Percentiles rank a stretch among this genome's conserved stretches.
phyloP scores from a whole-genome alignment of 306 rosid genomes.

The Casuarina cunninghamiana region DNA sequence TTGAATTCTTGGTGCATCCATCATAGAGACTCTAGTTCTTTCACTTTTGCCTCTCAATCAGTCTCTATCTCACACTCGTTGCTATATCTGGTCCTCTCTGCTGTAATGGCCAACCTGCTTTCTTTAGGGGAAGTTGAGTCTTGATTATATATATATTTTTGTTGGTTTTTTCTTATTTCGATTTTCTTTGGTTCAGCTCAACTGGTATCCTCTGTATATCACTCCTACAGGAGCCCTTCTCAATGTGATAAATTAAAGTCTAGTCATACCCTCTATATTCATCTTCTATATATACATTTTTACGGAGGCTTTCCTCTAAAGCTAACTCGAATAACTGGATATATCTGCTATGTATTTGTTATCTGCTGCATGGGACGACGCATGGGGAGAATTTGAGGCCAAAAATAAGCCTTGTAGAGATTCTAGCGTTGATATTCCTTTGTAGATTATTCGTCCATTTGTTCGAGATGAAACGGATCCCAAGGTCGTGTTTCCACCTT shows the following conservation, averaged over 20 bases:
- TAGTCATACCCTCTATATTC: too few relatives aligned
- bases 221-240: too few relatives aligned
- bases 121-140: not conserved
- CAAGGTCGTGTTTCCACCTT: not conserved
- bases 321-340: too few relatives aligned
- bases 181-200: too few relatives aligned
- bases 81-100: not conserved
- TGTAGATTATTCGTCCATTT: not conserved
- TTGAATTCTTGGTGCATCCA: not conserved
- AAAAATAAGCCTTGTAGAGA: not conserved
- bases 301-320: too few relatives aligned
- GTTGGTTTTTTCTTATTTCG: not conserved
- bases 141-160: not conserved
- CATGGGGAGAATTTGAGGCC: too few relatives aligned
- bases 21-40: not conserved
- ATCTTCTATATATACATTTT: too few relatives aligned
- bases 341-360: too few relatives aligned
- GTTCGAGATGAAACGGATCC: not conserved
- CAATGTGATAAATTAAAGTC: too few relatives aligned
- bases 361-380: too few relatives aligned
- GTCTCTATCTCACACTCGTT: not conserved
- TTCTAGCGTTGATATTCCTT: not conserved
- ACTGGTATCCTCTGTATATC: too few relatives aligned
- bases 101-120: not conserved
- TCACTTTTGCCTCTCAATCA: constrained; percentile 2